Evolutionary conservation across 306 rosid genomes (phyloP), one percentile per base, ranked within the genome.

Genomic region (Prunus davidiana): DNA sequence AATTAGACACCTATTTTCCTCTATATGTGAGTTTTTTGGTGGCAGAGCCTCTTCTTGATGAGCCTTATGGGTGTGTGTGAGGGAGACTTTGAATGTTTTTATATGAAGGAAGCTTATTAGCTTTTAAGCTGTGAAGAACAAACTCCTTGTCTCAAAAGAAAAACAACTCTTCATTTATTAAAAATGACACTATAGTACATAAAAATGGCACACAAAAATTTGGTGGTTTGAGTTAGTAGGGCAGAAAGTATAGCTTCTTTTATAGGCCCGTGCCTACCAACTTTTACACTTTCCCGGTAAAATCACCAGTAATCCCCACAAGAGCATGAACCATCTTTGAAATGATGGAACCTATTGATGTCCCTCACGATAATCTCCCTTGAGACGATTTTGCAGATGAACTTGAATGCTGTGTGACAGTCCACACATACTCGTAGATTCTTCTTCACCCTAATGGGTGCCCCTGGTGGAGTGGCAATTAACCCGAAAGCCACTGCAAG

Each of bases 261-360:
- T n/a, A 2, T 14, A 12, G 12, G 16, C 3, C 16, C 3, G 62
- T 18, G 63, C 50, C 18, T 27, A 15, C 56, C 27, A 46, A 25
- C 63, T 50, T 22, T 22, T n/a, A 63, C 32, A 58, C 8, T 4
- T 60, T 51, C 28, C 27, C 18, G 4, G 52, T 32, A 28, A 15
- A 14, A 32, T 93, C 84, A 93, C 98, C 98, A 90, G 79, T 88
- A 91, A 85, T 93, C 98, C 28, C 97, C 89, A 76, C 97, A 93
- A 61, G 98, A 93, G 83, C 97, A 91, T 41, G 89, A 86, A 24
- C 97, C 97, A 63, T 88, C 85, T 82, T 78, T 90, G 75, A 94
- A 94, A 86, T 91, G 97, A 81, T 90, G 98, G 86, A 91, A 94
- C 66, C 97, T 87, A 70, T 91, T 91, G 67, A 86, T 63, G 78